These are phyloP conservation scores for Fusarium xylarioides DNA, from an alignment of 2,329 filamentous ascomycete species.

Conservation along the genomic window DNA sequence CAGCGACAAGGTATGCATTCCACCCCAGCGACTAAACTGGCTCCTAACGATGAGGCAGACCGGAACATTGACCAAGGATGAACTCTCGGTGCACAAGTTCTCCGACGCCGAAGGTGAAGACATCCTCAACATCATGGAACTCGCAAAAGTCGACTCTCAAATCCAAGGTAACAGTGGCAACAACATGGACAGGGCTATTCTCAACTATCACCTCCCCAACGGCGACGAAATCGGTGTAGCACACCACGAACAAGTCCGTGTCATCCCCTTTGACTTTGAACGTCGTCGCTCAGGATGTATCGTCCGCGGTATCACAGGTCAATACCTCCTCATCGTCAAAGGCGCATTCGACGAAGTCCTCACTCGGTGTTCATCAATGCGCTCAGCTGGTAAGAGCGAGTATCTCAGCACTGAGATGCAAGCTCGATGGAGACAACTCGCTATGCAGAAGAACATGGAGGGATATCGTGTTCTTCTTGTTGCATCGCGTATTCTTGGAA, in stretches of 20 bases:
- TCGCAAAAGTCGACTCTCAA: not conserved
- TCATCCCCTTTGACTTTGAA: not conserved
- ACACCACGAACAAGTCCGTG: not conserved
- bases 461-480: not conserved
- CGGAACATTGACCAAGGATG: not conserved
- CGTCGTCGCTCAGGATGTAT: not conserved
- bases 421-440: not conserved
- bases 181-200: conserved; percentile 2
- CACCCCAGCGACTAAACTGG: accelerated
- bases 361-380: not conserved
- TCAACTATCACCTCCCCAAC: not conserved
- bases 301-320: not conserved
- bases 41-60: accelerated
- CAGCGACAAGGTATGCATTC: not conserved
- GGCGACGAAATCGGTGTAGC: not conserved
- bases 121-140: not conserved
- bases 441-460: not conserved
- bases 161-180: conserved; percentile 2
- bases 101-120: not conserved
- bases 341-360: not conserved
- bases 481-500: not conserved
- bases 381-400: not conserved
- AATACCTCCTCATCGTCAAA: not conserved
- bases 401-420: not conserved
- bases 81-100: not conserved